These are phyloP conservation scores for Diaporthe velutina DNA, from an alignment of 2,329 filamentous ascomycete species.

Conservation along the genomic window DNA sequence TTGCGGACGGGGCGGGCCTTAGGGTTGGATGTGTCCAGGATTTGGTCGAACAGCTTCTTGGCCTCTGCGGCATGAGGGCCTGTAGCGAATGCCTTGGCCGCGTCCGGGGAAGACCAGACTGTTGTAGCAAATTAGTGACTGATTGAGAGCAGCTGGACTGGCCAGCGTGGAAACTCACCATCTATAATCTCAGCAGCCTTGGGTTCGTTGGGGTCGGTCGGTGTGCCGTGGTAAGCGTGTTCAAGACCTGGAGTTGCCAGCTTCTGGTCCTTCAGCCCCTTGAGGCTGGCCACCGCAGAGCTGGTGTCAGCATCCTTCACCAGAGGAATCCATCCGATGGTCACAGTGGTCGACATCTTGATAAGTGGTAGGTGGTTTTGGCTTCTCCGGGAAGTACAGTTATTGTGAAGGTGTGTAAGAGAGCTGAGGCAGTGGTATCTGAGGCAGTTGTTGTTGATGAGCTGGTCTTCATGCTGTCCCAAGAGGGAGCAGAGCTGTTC, in stretches of 20 bases:
- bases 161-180: conserved; percentile 23
- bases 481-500: conserved; percentile 16
- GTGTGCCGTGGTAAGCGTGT: conserved; percentile 34
- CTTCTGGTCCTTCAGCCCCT: conserved; percentile 26
- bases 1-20: conserved; percentile 34
- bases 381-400: conserved; percentile 27
- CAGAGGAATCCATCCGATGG: conserved; percentile 39
- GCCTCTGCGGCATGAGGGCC: conserved; percentile 28
- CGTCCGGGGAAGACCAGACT: conserved; percentile 39
- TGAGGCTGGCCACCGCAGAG: conserved; percentile 26
- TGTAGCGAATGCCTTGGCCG: conserved; percentile 25
- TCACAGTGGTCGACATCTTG: conserved; percentile 40
- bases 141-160: not conserved
- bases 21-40: conserved; percentile 39
- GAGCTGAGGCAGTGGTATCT: not conserved
- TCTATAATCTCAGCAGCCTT: conserved; percentile 37
- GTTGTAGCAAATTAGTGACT: not conserved
- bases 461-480: not conserved
- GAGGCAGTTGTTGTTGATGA: not conserved
- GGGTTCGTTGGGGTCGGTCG: conserved; percentile 37
- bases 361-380: not conserved
- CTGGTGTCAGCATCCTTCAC: conserved; percentile 25
- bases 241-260: conserved; percentile 34
- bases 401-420: not conserved
- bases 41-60: conserved; percentile 23